Percentiles rank a stretch among this genome's conserved stretches.
Conservation (phyloP, 2,329 filamentous ascomycete genomes). For the Nemania diffusa region DNA sequence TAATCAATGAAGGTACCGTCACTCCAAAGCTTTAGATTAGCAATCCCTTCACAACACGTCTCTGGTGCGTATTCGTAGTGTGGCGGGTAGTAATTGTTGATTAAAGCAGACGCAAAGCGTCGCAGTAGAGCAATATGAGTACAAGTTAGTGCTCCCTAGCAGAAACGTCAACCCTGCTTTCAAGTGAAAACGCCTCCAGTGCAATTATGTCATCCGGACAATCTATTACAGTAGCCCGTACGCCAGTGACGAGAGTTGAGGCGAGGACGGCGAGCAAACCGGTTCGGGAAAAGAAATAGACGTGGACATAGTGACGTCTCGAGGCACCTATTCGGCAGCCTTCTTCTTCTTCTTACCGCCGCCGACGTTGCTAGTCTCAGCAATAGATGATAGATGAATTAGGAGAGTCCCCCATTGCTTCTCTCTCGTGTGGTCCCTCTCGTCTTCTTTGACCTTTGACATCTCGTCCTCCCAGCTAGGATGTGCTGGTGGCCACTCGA, state of each 20-base stretch:
- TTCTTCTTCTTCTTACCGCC: slow-evolving; percentile 76
- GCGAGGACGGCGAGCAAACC: slow-evolving; percentile 43
- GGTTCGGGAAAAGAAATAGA: slow-evolving; percentile 53
- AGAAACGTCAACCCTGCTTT: slow-evolving; percentile 13
- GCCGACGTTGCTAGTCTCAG: slow-evolving; percentile 57
- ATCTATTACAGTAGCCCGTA: slow-evolving; percentile 58
- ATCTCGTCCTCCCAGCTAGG: slow-evolving; percentile 36
- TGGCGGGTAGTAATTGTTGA: slow-evolving; percentile 16
- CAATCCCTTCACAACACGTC: background rate
- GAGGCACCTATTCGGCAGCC: slow-evolving; percentile 60
- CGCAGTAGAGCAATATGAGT: slow-evolving; percentile 32
- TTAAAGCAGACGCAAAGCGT: slow-evolving; percentile 22
- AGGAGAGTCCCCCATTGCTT: slow-evolving; percentile 89
- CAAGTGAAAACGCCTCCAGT: slow-evolving; percentile 13
- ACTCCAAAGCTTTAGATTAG: background rate
- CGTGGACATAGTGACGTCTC: slow-evolving; percentile 38
- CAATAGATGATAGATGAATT: slow-evolving; percentile 86
- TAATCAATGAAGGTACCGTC: background rate
- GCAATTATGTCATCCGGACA: slow-evolving; percentile 46
- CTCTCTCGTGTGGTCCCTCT: slow-evolving; percentile 68
- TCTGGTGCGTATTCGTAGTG: background rate
- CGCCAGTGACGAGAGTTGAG: slow-evolving; percentile 51
- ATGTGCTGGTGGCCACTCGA: slow-evolving; percentile 77
- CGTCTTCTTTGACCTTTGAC: slow-evolving; percentile 34
- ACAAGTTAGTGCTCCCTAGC: slow-evolving; percentile 26